phyloP scores from a whole-genome alignment of 164 flowering plant genomes.

The Vitis vinifera region DNA sequence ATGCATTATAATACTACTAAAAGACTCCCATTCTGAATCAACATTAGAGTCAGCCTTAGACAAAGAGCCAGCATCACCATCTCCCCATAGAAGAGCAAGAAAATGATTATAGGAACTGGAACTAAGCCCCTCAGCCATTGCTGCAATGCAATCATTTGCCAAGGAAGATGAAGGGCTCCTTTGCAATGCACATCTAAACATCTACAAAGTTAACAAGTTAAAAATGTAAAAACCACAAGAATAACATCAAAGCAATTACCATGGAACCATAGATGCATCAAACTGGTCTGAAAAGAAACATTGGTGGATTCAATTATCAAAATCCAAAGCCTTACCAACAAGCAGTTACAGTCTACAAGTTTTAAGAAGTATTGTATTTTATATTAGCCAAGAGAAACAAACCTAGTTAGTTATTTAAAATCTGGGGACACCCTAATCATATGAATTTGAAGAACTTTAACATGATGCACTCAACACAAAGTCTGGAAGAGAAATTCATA shows the following conservation, averaged over 20 bases:
- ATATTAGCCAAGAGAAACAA: too few relatives aligned
- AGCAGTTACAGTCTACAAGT: background rate
- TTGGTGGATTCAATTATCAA: background rate
- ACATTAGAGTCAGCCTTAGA: constrained; percentile 46
- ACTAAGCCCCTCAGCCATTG: constrained; percentile 83
- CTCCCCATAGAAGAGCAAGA: constrained; percentile 80
- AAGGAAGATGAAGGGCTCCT: constrained; percentile 76
- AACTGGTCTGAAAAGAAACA: background rate
- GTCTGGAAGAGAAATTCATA: too few relatives aligned
- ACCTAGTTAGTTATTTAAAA: too few relatives aligned
- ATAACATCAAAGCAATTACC: background rate
- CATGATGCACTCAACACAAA: too few relatives aligned
- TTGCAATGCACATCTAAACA: constrained; percentile 73
- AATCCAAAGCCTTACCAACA: background rate
- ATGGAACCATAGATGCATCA: background rate
- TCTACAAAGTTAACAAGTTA: constrained; percentile 35
- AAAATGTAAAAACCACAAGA: constrained; percentile 2
- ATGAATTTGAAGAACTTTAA: too few relatives aligned
- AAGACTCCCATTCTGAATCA: constrained; percentile 83
- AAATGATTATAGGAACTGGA: constrained; percentile 62
- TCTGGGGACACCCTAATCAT: too few relatives aligned
- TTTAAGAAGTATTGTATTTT: too few relatives aligned
- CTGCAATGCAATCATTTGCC: constrained; percentile 79
- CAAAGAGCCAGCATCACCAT: constrained; percentile 39
- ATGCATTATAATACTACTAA: constrained; percentile 50